Percentiles rank a stretch among this genome's conserved stretches.
phyloP scores from a whole-genome alignment of 768 basidiomycete genomes.

The Chalciporus sphaerocephalus region DNA sequence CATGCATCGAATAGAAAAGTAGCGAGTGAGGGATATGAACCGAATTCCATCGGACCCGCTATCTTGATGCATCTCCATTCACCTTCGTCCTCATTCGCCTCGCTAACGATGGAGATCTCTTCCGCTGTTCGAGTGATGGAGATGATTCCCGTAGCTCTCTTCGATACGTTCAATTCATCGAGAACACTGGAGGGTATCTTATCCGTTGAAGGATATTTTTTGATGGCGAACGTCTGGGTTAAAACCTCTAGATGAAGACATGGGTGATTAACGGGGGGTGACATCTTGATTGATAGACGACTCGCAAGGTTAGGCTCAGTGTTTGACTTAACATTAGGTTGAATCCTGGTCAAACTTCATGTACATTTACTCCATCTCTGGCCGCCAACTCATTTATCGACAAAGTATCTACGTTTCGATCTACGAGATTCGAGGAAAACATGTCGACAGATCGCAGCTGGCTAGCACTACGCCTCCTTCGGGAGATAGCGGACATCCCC shows the following conservation, averaged over 20 bases:
- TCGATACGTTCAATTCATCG: slow-evolving; percentile 27
- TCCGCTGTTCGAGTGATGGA: slow-evolving; percentile 57
- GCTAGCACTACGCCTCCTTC: slow-evolving; percentile 35
- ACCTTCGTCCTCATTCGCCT: slow-evolving; percentile 37
- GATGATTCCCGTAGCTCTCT: slow-evolving; percentile 36
- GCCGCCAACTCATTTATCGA: too few relatives aligned
- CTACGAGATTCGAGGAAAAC: too few relatives aligned
- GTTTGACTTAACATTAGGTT: too few relatives aligned
- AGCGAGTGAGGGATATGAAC: slow-evolving; percentile 27
- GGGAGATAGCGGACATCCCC: slow-evolving; percentile 57
- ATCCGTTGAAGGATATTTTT: slow-evolving; percentile 35
- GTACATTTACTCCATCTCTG: too few relatives aligned
- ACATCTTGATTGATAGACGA: slow-evolving; percentile 18
- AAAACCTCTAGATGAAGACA: slow-evolving; percentile 48
- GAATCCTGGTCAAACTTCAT: too few relatives aligned
- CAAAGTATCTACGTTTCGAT: too few relatives aligned
- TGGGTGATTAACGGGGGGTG: slow-evolving; percentile 44
- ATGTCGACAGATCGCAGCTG: not conserved
- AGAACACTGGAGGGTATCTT: slow-evolving; percentile 29
- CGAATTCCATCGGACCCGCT: slow-evolving; percentile 63
- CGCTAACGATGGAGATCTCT: slow-evolving; percentile 58
- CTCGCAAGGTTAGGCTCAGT: too few relatives aligned
- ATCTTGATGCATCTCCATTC: slow-evolving; percentile 61
- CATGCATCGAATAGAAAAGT: not conserved
- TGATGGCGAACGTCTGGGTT: slow-evolving; percentile 41